Evolutionary conservation across 345 rosid species (phyloP).

Genomic region (Physaria fendleri): DNA sequence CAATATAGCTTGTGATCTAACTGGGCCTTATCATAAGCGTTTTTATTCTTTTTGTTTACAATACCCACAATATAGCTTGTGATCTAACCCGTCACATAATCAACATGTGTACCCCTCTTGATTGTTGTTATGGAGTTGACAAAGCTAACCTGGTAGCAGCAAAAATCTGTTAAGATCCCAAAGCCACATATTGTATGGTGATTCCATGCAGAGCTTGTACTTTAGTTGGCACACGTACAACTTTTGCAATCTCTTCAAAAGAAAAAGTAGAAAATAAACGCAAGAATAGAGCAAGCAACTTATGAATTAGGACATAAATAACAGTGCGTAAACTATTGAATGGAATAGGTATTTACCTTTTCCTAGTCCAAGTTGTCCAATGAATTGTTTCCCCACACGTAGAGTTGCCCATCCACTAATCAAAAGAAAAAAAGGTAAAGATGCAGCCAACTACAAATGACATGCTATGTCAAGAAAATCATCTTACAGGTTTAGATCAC

Average conservation of each 20-base stretch:
- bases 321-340: neutral
- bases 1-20: too few species aligned
- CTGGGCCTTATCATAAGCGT: too few species aligned
- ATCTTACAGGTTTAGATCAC: neutral
- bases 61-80: too few species aligned
- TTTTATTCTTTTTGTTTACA: too few species aligned
- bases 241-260: constrained; percentile 52
- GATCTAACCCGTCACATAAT: too few species aligned
- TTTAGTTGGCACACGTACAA: constrained; percentile 56
- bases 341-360: constrained; percentile 46
- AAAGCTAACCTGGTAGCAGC: constrained; percentile 83
- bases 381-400: constrained; percentile 90
- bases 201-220: constrained; percentile 71
- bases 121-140: too few species aligned
- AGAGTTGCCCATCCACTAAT: constrained; percentile 86
- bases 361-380: constrained; percentile 94
- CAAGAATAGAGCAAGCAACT: neutral
- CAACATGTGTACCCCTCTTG: too few species aligned
- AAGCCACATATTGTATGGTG: constrained; percentile 51
- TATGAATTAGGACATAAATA: neutral
- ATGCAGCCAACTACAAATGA: too few species aligned
- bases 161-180: constrained; percentile 85
- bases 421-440: too few species aligned
- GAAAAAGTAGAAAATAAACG: neutral
- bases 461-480: constrained; percentile 20